Conservation (phyloP, 495 filamentous ascomycete species). For the Penicillium paradoxum region DNA sequence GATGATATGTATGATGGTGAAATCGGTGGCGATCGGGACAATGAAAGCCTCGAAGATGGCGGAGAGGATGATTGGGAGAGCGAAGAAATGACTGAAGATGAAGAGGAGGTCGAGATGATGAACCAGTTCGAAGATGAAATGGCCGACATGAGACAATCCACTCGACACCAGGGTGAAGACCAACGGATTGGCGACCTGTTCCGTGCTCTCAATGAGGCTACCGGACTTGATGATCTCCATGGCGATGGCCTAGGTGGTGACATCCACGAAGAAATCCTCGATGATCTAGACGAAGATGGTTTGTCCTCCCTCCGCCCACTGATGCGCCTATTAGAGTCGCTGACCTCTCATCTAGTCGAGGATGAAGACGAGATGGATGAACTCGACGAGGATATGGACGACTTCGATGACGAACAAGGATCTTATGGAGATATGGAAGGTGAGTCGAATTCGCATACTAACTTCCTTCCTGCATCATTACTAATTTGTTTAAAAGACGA, state of each 20-base stretch:
- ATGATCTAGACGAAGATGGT: slow-evolving; percentile 68
- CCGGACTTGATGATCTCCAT: slow-evolving; percentile 35
- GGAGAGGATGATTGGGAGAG: slow-evolving; percentile 59
- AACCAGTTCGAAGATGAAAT: slow-evolving; percentile 45
- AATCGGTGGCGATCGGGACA: slow-evolving; percentile 58
- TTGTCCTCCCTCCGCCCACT: slow-evolving; percentile 28
- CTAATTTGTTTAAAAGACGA: slow-evolving; percentile 35
- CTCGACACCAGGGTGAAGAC: slow-evolving; percentile 54
- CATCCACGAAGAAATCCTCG: slow-evolving; percentile 51
- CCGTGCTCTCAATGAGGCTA: slow-evolving; percentile 41
- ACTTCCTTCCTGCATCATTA: not conserved
- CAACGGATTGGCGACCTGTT: slow-evolving; percentile 39
- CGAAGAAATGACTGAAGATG: slow-evolving; percentile 50
- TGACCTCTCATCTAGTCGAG: slow-evolving; percentile 15
- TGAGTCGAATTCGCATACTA: slow-evolving; percentile 10
- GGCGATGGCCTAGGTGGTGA: slow-evolving; percentile 35
- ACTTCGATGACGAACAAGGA: slow-evolving; percentile 44
- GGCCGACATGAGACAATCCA: slow-evolving; percentile 65
- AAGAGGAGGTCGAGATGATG: slow-evolving; percentile 53
- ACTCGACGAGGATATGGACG: slow-evolving; percentile 46
- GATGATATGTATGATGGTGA: slow-evolving; percentile 50
- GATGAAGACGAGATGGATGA: slow-evolving; percentile 53
- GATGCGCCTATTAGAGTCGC: not conserved
- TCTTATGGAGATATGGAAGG: slow-evolving; percentile 45
- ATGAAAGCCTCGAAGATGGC: slow-evolving; percentile 54